A percentile compares a stretch with the other conserved stretches of the same genome.
phyloP scores from a whole-genome alignment of 768 basidiomycete genomes.

The Flagelloscypha sp. region DNA sequence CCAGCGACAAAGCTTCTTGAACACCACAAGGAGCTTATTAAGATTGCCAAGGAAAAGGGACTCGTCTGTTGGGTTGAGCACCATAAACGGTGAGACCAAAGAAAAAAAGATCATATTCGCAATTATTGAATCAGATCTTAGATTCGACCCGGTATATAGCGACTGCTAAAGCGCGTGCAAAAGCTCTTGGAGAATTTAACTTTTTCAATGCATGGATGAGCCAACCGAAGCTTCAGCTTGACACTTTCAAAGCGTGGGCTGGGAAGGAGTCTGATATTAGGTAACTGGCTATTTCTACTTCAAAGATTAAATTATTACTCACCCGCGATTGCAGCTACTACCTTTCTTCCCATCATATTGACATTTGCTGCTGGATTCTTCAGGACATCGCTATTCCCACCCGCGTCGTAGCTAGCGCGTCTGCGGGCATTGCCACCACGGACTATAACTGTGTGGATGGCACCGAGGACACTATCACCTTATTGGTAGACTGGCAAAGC shows the following conservation, averaged over 20 bases:
- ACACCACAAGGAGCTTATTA: conserved; percentile 74
- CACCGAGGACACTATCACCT: conserved; percentile 93
- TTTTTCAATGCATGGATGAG: conserved; percentile 98
- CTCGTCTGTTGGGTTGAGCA: conserved; percentile 93
- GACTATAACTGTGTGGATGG: conserved; percentile 79
- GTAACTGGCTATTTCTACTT: conserved; percentile 20
- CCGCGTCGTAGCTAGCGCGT: conserved; percentile 84
- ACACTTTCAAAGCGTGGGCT: conserved; percentile 93
- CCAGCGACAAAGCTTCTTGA: conserved; percentile 82
- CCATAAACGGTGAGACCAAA: conserved; percentile 59
- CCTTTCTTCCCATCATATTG: conserved; percentile 91
- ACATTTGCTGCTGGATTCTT: conserved; percentile 80
- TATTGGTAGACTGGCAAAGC: conserved; percentile 91
- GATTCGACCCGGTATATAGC: conserved; percentile 87
- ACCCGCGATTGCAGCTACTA: conserved; percentile 57
- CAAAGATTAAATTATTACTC: conserved; percentile 5
- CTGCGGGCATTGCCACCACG: conserved; percentile 83
- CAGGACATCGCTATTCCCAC: conserved; percentile 70
- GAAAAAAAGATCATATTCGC: background rate
- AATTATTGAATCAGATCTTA: conserved; percentile 16
- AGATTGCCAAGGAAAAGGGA: conserved; percentile 68
- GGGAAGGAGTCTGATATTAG: conserved; percentile 92
- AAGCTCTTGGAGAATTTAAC: conserved; percentile 81
- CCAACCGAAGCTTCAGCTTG: conserved; percentile 90
- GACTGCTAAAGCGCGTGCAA: conserved; percentile 78